phyloP scores from a whole-genome alignment of 192 early-diverging fungal genomes.

The Lobulomyces angularis region DNA sequence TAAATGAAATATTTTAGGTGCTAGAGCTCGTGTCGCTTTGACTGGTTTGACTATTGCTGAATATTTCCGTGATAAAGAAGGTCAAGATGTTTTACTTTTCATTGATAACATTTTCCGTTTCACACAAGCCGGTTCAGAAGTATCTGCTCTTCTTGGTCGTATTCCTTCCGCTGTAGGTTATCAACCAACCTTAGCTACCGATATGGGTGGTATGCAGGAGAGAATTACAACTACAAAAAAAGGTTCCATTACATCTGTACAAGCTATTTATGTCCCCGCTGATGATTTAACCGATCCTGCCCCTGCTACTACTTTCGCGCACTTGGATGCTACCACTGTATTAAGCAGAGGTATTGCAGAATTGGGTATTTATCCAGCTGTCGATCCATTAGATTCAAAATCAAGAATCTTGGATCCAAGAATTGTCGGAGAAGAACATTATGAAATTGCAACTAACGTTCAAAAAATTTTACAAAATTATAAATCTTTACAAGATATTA shows the following conservation, averaged over 20 bases:
- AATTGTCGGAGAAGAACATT: slow-evolving; percentile 91
- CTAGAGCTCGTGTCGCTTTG: slow-evolving; percentile 95
- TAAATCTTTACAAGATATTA: slow-evolving; percentile 99
- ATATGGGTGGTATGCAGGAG: slow-evolving; percentile 99
- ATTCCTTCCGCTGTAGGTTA: slow-evolving; percentile 99
- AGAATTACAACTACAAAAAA: slow-evolving; percentile 99
- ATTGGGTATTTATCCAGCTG: slow-evolving; percentile 98
- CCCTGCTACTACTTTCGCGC: slow-evolving; percentile 96
- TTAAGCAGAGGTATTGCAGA: slow-evolving; percentile 97
- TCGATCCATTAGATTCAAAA: slow-evolving; percentile 97
- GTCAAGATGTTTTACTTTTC: slow-evolving; percentile 98
- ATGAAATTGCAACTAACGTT: slow-evolving; percentile 80
- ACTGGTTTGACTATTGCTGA: slow-evolving; percentile 97
- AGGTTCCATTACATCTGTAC: slow-evolving; percentile 97
- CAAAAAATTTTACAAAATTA: slow-evolving; percentile 97
- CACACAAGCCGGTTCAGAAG: slow-evolving; percentile 99
- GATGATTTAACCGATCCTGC: slow-evolving; percentile 99
- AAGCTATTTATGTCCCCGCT: slow-evolving; percentile 95
- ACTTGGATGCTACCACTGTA: slow-evolving; percentile 99
- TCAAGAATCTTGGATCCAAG: slow-evolving; percentile 95
- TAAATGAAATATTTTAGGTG: too few species aligned
- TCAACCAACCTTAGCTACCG: slow-evolving; percentile 96
- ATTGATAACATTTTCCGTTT: slow-evolving; percentile 99
- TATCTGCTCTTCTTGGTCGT: slow-evolving; percentile 97
- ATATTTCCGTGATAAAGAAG: slow-evolving; percentile 99